Evolutionary conservation across 208 protist species (phyloP), one percentile per base, ranked within the genome.

Genomic region (Wallacemonas sp.): DNA sequence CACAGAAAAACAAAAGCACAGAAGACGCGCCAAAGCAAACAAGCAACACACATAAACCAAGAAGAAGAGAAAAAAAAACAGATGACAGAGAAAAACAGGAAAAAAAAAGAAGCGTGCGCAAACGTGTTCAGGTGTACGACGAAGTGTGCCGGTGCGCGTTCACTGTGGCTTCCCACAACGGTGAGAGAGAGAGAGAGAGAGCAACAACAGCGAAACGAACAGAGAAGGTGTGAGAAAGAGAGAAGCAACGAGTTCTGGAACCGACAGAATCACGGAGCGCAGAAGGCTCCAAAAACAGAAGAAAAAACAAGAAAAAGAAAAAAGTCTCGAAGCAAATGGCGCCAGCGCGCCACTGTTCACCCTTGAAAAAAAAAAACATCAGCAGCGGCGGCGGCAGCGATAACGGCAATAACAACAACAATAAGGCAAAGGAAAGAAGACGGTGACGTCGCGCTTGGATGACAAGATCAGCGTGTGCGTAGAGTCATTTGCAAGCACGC

Each of bases 281-380:
- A n/a, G n/a, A n/a, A n/a, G n/a, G n/a, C n/a, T n/a, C n/a, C 19
- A 41, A 60, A 61, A 29, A 52, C 5, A 60, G 15, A 19, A 22
- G 61, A 17, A 48, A 66, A 66, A 66, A 33, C 53, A 62, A 53
- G 26, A 57, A 64, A 48, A 63, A 64, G 9, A 44, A 32, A 54
- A 45, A 48, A 48, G 58, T 39, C 19, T 42, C 12, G 22, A 64
- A 27, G 19, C 42, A 48, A 48, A 48, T 6, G 36, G 15, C 9
- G 36, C 36, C n/a, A n/a, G n/a, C n/a, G n/a, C n/a, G n/a, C n/a
- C n/a, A n/a, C n/a, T n/a, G n/a, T n/a, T n/a, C n/a, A n/a, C n/a
- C n/a, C n/a, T n/a, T n/a, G n/a, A n/a, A n/a, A n/a, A n/a, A 5
- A 19, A 48, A 48, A 48, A 48, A 48, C 9, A n/a, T n/a, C n/a